Percentiles rank a stretch among this genome's conserved stretches.
phyloP scores from a whole-genome alignment of 495 filamentous ascomycete genomes.

The Astrothelium subdiscretum region DNA sequence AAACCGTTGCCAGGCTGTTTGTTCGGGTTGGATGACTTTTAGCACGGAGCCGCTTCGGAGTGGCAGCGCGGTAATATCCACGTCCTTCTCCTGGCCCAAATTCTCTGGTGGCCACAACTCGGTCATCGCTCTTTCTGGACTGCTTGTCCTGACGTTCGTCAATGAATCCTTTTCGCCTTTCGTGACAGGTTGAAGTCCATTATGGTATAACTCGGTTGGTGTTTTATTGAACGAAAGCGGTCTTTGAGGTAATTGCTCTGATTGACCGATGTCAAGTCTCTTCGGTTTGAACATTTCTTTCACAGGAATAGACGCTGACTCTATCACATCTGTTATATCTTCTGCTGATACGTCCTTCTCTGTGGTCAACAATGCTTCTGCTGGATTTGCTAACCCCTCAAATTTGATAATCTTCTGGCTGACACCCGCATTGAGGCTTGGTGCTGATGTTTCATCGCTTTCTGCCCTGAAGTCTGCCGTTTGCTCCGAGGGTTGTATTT shows the following conservation, averaged over 20 bases:
- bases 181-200: background rate
- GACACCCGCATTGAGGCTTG: background rate
- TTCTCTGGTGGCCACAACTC: conserved; percentile 9
- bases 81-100: background rate
- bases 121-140: too few relatives aligned
- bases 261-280: background rate
- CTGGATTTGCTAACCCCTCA: background rate
- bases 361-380: background rate
- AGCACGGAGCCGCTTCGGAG: conserved; percentile 16
- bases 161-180: background rate
- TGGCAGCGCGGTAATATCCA: conserved; percentile 10
- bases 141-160: background rate
- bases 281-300: background rate
- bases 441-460: background rate
- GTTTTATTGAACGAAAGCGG: background rate
- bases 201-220: background rate
- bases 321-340: background rate
- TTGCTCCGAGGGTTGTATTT: background rate
- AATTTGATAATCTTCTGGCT: background rate
- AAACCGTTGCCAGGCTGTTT: conserved; percentile 15
- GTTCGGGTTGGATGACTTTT: conserved; percentile 14
- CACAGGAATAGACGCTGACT: background rate
- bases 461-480: too few relatives aligned
- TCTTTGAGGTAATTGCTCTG: background rate
- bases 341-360: background rate